Evolutionary conservation across 2,329 filamentous ascomycete genomes (phyloP).

Genomic region (Pseudohalonectria lignicola): DNA sequence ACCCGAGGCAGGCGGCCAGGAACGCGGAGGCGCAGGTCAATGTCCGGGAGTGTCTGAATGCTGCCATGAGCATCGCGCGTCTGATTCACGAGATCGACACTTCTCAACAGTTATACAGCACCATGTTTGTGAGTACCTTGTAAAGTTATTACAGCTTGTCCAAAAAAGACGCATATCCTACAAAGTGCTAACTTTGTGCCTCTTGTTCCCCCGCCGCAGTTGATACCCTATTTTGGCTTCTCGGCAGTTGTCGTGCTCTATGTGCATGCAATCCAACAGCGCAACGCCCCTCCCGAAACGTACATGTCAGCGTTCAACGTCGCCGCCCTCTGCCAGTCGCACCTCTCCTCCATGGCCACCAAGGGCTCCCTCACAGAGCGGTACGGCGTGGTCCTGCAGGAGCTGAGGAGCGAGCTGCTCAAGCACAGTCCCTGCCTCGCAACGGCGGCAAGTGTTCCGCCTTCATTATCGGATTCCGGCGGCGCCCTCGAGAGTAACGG

Average conservation of each 20-base stretch:
- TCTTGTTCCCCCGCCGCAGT: conserved; percentile 13
- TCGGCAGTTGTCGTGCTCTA: conserved; percentile 32
- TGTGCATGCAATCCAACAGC: conserved; percentile 28
- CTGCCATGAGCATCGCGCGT: conserved; percentile 24
- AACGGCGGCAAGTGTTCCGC: not conserved
- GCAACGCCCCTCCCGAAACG: conserved; percentile 13
- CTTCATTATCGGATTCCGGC: no score
- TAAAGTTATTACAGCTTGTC: no score
- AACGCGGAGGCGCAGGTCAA: not conserved
- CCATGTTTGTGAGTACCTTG: not conserved
- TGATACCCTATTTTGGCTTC: conserved; percentile 31
- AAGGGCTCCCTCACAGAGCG: conserved; percentile 25
- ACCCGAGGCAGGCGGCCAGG: not conserved
- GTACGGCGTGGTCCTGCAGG: conserved; percentile 42
- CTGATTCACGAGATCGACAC: conserved; percentile 24
- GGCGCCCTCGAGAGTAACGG: no score
- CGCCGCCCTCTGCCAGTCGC: conserved; percentile 26
- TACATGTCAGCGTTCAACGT: conserved; percentile 21
- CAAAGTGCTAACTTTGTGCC: no score
- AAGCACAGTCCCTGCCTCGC: conserved; percentile 12
- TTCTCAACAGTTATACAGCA: not conserved
- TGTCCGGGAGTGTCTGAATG: conserved; percentile 19
- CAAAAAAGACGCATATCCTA: no score
- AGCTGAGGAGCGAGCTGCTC: conserved; percentile 30
- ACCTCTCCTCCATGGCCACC: conserved; percentile 23